Conservation (phyloP, 345 rosid species). For the Carallia brachiata region DNA sequence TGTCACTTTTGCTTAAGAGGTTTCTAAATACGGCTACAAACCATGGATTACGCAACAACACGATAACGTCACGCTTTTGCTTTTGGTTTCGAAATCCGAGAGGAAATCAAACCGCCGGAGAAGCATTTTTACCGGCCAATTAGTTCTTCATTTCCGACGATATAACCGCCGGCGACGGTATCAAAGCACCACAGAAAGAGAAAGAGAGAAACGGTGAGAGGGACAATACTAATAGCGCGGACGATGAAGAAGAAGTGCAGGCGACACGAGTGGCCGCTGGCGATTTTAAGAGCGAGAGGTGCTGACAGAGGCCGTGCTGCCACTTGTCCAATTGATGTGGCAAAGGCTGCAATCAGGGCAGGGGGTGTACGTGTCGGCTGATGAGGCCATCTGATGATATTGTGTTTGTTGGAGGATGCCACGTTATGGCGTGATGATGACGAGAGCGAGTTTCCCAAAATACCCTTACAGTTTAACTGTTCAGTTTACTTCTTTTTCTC, state of each 20-base stretch:
- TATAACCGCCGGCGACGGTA: not conserved
- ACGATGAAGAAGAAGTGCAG: not conserved
- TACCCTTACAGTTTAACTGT: not conserved
- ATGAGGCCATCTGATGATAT: not conserved
- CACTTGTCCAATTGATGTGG: conserved; percentile 24
- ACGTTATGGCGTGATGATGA: conserved; percentile 14
- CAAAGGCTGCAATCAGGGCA: not conserved
- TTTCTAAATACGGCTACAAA: conserved; percentile 37
- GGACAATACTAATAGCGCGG: not conserved
- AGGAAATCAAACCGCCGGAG: conserved; percentile 15
- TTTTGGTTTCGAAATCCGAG: conserved; percentile 2
- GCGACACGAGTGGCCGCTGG: not conserved
- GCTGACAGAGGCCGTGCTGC: conserved; percentile 17
- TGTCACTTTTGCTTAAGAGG: conserved; percentile 28
- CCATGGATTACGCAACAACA: conserved; percentile 47
- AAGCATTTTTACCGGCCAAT: conserved; percentile 25
- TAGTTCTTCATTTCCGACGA: not conserved
- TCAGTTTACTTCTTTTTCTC: not conserved
- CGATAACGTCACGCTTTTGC: conserved; percentile 35
- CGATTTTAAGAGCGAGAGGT: conserved; percentile 6
- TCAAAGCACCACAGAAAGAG: not conserved
- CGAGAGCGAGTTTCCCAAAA: not conserved
- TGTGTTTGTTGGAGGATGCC: conserved; percentile 12
- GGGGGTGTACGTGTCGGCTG: conserved; percentile 18
- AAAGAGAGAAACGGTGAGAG: not conserved